Percentiles rank a stretch among this genome's conserved stretches.
Evolutionary conservation across 176 grass and related monocot genomes (phyloP).

Genomic region (Zea luxurians): DNA sequence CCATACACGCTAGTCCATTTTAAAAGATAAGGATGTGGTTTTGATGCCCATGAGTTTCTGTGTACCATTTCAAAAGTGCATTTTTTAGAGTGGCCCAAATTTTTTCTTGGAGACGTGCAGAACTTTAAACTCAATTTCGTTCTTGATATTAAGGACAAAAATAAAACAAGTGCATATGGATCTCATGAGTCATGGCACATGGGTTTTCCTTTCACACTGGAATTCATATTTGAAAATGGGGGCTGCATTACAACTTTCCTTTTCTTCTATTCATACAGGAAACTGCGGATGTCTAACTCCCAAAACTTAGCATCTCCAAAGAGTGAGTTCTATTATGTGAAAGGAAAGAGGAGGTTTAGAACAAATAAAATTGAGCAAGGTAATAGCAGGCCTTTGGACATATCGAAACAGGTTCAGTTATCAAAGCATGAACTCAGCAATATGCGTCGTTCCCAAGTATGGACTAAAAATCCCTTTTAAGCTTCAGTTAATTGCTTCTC

Average conservation of each 20-base stretch:
- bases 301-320: constrained; percentile 62
- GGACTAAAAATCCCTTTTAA: constrained; percentile 26
- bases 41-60: constrained; percentile 6
- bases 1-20: constrained; percentile 10
- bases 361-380: constrained; percentile 57
- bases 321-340: constrained; percentile 61
- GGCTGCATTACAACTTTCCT: neutral
- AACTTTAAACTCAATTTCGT: neutral
- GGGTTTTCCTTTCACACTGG: neutral
- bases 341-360: constrained; percentile 69
- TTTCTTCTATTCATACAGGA: constrained; percentile 62
- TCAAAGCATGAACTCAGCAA: constrained; percentile 87
- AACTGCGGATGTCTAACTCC: constrained; percentile 73
- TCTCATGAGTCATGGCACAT: constrained; percentile 6
- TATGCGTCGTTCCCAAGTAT: constrained; percentile 85
- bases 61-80: neutral
- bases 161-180: neutral
- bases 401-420: constrained; percentile 68
- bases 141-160: constrained; percentile 4
- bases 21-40: neutral
- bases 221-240: constrained; percentile 11
- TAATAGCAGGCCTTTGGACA: constrained; percentile 47
- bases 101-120: neutral
- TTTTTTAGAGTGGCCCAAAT: neutral
- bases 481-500: constrained; percentile 26